These are phyloP conservation scores for Omphalea diandra DNA, from an alignment of 441 rosid genomes.

Conservation along the genomic window DNA sequence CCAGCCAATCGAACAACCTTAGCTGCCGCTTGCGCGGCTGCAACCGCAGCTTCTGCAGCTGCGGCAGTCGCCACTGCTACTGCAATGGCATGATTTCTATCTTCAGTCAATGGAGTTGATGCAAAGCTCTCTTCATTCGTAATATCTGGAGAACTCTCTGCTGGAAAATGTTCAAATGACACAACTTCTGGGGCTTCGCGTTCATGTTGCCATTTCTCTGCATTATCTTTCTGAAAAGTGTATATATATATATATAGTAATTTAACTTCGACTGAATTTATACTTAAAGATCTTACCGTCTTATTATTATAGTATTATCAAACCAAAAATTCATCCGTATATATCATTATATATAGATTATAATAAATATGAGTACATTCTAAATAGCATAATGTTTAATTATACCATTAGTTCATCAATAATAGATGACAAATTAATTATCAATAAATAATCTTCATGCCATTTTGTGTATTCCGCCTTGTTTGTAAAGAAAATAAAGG, in stretches of 20 bases:
- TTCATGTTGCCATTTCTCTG: conserved; percentile 60
- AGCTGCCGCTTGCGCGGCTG: conserved; percentile 94
- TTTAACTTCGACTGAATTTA: no score
- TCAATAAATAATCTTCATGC: neutral
- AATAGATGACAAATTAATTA: neutral
- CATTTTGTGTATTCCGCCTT: neutral
- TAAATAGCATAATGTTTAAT: no score
- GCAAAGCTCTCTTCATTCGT: conserved; percentile 53
- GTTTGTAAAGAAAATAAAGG: no score
- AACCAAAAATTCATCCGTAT: no score
- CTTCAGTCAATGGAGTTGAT: conserved; percentile 52
- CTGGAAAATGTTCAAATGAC: conserved; percentile 79
- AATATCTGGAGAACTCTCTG: conserved; percentile 72
- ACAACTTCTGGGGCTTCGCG: conserved; percentile 73
- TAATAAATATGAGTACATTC: no score
- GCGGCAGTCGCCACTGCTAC: conserved; percentile 94
- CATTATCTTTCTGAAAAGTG: conserved; percentile 45
- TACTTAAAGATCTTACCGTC: no score
- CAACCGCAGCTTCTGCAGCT: conserved; percentile 89
- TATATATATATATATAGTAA: no score
- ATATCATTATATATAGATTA: no score
- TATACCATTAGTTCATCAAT: neutral
- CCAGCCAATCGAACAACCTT: conserved; percentile 91
- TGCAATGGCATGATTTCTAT: conserved; percentile 73
- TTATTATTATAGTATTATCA: no score